Conservation (phyloP, 495 filamentous ascomycete species). For the Talaromyces nanjingensis region DNA sequence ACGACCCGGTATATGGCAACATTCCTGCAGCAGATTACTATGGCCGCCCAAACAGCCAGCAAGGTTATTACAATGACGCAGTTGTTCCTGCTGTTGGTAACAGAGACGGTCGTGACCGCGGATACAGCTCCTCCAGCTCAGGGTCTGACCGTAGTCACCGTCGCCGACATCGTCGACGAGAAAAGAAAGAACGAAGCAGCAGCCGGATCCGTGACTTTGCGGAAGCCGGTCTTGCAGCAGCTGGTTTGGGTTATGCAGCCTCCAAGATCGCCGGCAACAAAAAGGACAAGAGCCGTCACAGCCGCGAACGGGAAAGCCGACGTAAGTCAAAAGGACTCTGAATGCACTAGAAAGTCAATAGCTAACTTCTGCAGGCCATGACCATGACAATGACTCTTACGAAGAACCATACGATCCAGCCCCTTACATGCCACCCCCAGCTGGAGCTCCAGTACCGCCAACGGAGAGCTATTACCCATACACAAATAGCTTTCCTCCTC, state of each 20-base stretch:
- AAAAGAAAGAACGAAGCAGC: constrained; percentile 48
- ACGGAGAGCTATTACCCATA: constrained; percentile 31
- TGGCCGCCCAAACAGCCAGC: constrained; percentile 34
- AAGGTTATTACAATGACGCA: constrained; percentile 38
- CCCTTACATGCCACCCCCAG: constrained; percentile 28
- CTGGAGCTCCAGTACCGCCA: constrained; percentile 14
- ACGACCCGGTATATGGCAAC: constrained; percentile 51
- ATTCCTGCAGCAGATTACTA: constrained; percentile 45
- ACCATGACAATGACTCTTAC: constrained; percentile 32
- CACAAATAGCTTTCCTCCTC: constrained; percentile 36
- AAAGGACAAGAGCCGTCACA: constrained; percentile 44
- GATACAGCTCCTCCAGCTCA: constrained; percentile 34
- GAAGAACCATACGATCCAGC: constrained; percentile 39
- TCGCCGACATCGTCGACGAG: constrained; percentile 30
- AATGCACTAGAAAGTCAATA: no score
- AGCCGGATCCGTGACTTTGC: constrained; percentile 61
- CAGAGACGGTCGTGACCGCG: constrained; percentile 36
- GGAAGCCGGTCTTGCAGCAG: constrained; percentile 60
- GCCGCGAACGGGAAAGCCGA: constrained; percentile 5
- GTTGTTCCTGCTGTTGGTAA: constrained; percentile 28
- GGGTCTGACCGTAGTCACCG: constrained; percentile 33
- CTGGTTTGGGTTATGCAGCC: constrained; percentile 70
- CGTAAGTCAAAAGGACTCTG: no score
- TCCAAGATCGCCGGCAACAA: constrained; percentile 57
- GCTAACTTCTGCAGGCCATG: constrained; percentile 23